Evolutionary conservation across 441 rosid genomes (phyloP).

Genomic region (Pelargonium cotyledonis): DNA sequence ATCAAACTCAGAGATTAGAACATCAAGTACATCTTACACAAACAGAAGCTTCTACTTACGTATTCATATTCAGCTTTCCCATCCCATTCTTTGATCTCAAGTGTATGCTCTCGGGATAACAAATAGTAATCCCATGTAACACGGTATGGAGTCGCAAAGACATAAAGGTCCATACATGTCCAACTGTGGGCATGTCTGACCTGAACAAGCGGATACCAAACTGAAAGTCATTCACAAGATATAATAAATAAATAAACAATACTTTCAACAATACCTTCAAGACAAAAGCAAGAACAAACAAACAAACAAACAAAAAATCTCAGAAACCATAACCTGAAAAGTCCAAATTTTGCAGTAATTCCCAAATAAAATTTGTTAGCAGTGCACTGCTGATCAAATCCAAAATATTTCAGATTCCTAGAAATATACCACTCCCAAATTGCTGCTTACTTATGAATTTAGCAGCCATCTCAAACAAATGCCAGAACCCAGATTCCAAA

Average conservation of each 20-base stretch:
- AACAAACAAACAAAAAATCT: not conserved
- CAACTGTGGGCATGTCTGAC: constrained; percentile 80
- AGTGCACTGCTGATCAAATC: not conserved
- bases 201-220: constrained; percentile 31
- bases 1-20: constrained; percentile 5
- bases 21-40: not conserved
- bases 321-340: not conserved
- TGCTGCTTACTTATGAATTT: not conserved
- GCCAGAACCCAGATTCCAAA: not conserved
- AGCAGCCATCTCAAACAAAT: too few species aligned
- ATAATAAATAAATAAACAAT: not conserved
- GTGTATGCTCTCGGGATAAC: constrained; percentile 71
- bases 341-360: not conserved
- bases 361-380: not conserved
- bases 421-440: not conserved
- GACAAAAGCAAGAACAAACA: not conserved
- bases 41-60: constrained; percentile 39
- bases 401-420: not conserved
- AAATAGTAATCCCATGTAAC: constrained; percentile 96
- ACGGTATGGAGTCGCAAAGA: constrained; percentile 89
- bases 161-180: constrained; percentile 95
- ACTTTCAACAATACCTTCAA: not conserved
- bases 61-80: constrained; percentile 81
- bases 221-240: not conserved
- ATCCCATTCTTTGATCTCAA: constrained; percentile 76